Evolutionary conservation across 2,329 filamentous ascomycete genomes (phyloP).

Genomic region (Rhytidhysteron rufulum): DNA sequence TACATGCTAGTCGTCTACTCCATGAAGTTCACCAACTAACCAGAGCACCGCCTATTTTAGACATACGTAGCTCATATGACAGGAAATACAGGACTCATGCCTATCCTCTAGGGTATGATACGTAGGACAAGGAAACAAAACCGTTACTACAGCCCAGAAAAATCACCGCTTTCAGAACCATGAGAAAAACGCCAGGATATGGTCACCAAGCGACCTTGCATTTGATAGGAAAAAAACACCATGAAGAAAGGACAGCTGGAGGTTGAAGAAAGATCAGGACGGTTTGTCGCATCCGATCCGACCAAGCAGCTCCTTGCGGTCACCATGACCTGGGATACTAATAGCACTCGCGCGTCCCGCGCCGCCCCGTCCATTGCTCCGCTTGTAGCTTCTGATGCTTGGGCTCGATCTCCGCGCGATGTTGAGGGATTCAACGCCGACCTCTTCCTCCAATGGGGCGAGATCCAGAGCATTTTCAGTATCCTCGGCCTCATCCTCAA

Average conservation of each 20-base stretch:
- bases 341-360: slow-evolving; percentile 48
- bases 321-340: slow-evolving; percentile 66
- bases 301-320: slow-evolving; percentile 76
- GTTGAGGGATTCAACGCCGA: slow-evolving; percentile 68
- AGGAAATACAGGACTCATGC: too few relatives aligned
- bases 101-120: too few relatives aligned
- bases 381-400: slow-evolving; percentile 38
- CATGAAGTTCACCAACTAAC: too few relatives aligned
- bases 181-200: too few relatives aligned
- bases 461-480: slow-evolving; percentile 18
- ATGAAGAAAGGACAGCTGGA: neutral
- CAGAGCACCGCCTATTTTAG: too few relatives aligned
- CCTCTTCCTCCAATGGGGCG: slow-evolving; percentile 65
- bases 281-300: slow-evolving; percentile 80
- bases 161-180: too few relatives aligned
- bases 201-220: too few relatives aligned
- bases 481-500: slow-evolving; percentile 54
- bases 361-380: slow-evolving; percentile 50
- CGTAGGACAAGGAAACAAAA: too few relatives aligned
- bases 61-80: too few relatives aligned
- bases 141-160: too few relatives aligned
- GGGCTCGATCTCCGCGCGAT: slow-evolving; percentile 48
- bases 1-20: too few relatives aligned
- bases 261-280: slow-evolving; percentile 9
- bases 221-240: too few relatives aligned